Evolutionary conservation across 768 basidiomycete species (phyloP), one percentile per base, ranked within the genome.

Genomic region (Scleroderma citrinum): DNA sequence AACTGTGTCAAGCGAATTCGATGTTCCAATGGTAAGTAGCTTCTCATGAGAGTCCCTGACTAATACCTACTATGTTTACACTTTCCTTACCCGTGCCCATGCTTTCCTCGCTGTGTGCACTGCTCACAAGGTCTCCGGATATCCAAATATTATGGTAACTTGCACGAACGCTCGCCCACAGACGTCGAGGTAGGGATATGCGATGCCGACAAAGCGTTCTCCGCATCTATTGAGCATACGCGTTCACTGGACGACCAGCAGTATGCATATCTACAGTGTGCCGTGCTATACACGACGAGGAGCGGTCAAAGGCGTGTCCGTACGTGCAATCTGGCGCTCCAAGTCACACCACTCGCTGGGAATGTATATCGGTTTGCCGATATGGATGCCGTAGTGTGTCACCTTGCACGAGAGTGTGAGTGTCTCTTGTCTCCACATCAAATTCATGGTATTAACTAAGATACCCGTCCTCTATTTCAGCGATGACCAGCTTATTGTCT

Each of bases 311-410:
- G 96, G 36, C 74, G 91, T 49, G 93, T 97, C 30, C 74, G 96
- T 47, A 81, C 83, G 24, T 77, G 84, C 61, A 99, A 99, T 57
- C 69, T 97, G n/a, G 87, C 85, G 1, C 64, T 97, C 49, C 83
- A 82, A 40, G 82, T 91, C 1, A 86, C 82, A 2, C 77, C 83
- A 34, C 69, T 98, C 54, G 90, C 92, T n/a, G 90, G 83, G 8
- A 93, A 87, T 62, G 83, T 98, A 11, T 99, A 94, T 71, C 81
- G 87, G 44, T 90, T 73, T 65, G 92, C 92, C 12, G 96, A 99
- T 67, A 76, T 92, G 72, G 94, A 98, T 56, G 78, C 89, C 2
- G 80, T 84, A 2, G 74, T 94, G 20, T 77, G 81, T 37, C 73
- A 86, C 63, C 67, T 92, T 52, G 72, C 84, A 29, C 88, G 92